Percentiles rank a stretch among this genome's conserved stretches.
Evolutionary conservation across 108 stramenopile species (phyloP).

Genomic region (Stephanodiscus minutulus): DNA sequence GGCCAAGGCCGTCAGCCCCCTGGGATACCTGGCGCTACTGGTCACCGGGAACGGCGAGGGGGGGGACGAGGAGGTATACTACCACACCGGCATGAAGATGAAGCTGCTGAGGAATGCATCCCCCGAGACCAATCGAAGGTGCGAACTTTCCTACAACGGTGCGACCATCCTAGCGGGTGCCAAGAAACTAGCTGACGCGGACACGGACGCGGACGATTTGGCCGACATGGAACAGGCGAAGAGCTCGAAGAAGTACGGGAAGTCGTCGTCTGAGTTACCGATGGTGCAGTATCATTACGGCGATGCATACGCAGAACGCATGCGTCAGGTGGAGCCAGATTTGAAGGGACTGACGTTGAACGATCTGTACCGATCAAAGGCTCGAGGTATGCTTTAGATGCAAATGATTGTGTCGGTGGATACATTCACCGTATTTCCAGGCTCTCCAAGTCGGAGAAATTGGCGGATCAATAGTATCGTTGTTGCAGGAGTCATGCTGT

Average conservation of each 20-base stretch:
- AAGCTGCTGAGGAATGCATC: constrained; percentile 42
- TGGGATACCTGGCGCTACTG: constrained; percentile 46
- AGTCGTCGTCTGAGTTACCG: constrained; percentile 24
- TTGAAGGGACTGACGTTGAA: constrained; percentile 52
- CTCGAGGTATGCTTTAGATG: neutral
- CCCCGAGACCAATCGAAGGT: constrained; percentile 8
- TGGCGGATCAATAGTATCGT: too few relatives aligned
- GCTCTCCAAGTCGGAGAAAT: too few relatives aligned
- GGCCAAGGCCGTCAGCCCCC: constrained; percentile 40
- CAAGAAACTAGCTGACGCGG: constrained; percentile 11
- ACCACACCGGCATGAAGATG: constrained; percentile 65
- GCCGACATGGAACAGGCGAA: constrained; percentile 39
- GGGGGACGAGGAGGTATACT: constrained; percentile 59
- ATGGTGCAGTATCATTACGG: constrained; percentile 60
- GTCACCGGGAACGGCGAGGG: constrained; percentile 25
- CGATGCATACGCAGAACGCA: constrained; percentile 50
- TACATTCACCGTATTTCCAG: too few relatives aligned
- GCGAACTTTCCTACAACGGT: constrained; percentile 40
- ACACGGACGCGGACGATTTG: constrained; percentile 37
- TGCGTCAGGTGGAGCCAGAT: constrained; percentile 36
- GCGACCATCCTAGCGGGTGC: constrained; percentile 45
- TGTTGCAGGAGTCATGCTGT: too few relatives aligned
- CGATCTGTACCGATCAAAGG: constrained; percentile 36
- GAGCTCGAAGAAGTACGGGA: constrained; percentile 26
- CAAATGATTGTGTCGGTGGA: too few relatives aligned